Evolutionary conservation across 768 basidiomycete species (phyloP).

Genomic region (Dioszegia crocea): DNA sequence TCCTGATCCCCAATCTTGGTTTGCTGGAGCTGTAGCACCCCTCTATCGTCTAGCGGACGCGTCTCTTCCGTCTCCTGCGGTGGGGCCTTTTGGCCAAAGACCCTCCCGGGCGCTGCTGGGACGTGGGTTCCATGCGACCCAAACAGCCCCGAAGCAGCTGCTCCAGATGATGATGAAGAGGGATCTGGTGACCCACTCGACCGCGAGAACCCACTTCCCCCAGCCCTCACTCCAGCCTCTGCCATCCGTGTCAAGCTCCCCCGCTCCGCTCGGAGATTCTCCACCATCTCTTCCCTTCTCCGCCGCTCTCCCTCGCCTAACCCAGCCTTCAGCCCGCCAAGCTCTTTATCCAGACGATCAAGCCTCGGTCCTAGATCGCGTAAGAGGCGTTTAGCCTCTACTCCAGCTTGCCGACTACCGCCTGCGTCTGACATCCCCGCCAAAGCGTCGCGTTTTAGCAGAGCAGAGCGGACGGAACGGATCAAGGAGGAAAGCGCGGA

Average conservation of each 20-base stretch:
- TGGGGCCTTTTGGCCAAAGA: constrained; percentile 63
- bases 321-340: constrained; percentile 65
- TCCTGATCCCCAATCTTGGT: constrained; percentile 81
- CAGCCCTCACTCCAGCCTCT: constrained; percentile 61
- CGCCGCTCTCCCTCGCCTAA: constrained; percentile 90
- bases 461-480: constrained; percentile 75
- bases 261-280: constrained; percentile 81
- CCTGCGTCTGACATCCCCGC: constrained; percentile 68
- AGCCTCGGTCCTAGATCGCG: constrained; percentile 56
- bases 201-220: constrained; percentile 3
- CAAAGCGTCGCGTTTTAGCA: constrained; percentile 81
- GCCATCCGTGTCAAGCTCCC: constrained; percentile 82
- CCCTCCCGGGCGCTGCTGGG: constrained; percentile 52
- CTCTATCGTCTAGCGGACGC: constrained; percentile 78
- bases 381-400: constrained; percentile 64
- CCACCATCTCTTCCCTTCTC: constrained; percentile 82
- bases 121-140: constrained; percentile 5
- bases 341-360: constrained; percentile 61
- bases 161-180: not conserved
- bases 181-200: not conserved
- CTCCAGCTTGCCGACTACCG: constrained; percentile 71
- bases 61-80: constrained; percentile 80
- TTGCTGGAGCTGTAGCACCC: constrained; percentile 73
- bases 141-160: not conserved
- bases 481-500: constrained; percentile 54